Base-by-base conservation (phyloP, 257 asterid species). In the Cordia subcordata region DNA sequence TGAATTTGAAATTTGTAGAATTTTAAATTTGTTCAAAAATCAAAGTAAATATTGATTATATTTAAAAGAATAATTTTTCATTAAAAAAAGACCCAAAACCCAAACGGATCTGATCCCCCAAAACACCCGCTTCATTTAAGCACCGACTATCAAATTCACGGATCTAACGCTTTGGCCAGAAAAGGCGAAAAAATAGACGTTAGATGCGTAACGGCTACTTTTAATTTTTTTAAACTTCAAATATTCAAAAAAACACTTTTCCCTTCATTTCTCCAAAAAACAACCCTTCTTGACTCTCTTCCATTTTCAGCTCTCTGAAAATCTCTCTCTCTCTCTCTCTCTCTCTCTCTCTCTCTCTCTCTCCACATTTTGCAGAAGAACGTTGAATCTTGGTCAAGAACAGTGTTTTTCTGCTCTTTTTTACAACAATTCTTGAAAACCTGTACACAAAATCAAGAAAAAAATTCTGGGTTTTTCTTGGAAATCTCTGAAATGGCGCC, bases 191-290 rank as follows among this genome's bases (percentile, higher is more conserved):
- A 51, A 63, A 39, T 74, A 79, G 75, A 72, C 90, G 84, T 82
- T 82, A 63, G 63, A 11, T 15, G 10, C 47, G 53, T 73, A 83
- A 83, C 91, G 91, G 87, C 91, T 83, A 76, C 59, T 61, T 79
- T 39, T 10, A 38, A 33, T 18, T 52, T 82, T 52, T 82, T 75
- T 67, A 72, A 82, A 74, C 73, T 51, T 69, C 59, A 68, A 78
- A 47, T 4, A 14, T 9, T 39, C 32, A 32, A 17, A 33, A 27
- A 56, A 65, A 38, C 9, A 40, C 50, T 19, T 42, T 42, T 42
- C 47, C 47, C 4, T 11, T n/a, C n/a, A 42, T 45, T 39, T 58
- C 47, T 10, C 15, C 5, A 42, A 2, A 57, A 11, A 12, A 45
- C 21, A 37, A 49, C 40, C 10, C 2, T n/a, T 12, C 63, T 32